Base-by-base conservation (phyloP, 1,284 basidiomycete species). In the Apiotrichum laibachii region DNA sequence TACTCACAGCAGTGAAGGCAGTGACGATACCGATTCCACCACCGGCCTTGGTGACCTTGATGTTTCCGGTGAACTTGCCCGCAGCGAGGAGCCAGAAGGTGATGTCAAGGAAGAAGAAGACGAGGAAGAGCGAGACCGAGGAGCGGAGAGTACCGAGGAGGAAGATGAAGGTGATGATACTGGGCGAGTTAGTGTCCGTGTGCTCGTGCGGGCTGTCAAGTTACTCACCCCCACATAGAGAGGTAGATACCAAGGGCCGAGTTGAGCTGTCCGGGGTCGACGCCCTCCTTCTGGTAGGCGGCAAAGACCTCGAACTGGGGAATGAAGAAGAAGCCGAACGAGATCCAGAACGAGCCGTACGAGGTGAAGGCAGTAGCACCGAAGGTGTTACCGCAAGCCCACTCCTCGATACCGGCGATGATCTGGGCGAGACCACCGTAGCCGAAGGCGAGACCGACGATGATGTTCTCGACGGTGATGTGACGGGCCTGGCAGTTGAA, bases 381-480 rank as follows among this genome's bases (percentile, higher is more conserved):
- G 61, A 84, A 84, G 2, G 82, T 84, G 76, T 83, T 83, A 12
- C 88, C 89, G 45, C 83, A 81, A 1, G 88, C 87, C 74, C 91
- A 92, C 72, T 83, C 82, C 77, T 82, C 81, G 70, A 83, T 80
- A 50, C 83, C 82, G 2, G 82, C 82, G 22, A 84, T 75, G 54
- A 84, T 62, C 69, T 84, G 94, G 10, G 84, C 85, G 22, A 94
- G 83, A 62, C 94, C 94, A 59, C 92, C 93, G 62, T 84, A 85
- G 73, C 84, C 88, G 62, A 89, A 75, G 9, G 89, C 89, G 85
- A 93, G 89, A 63, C 89, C 90, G 57, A 93, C 82, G 62, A 94
- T 85, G 55, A 88, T 85, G 70, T 93, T 92, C 80, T 42, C 85
- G 77, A 55, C 81, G 70, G 68, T 70, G 56, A 81, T 73, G 34